phyloP scores from a whole-genome alignment of 495 filamentous ascomycete species.

The Tuber magnatum region DNA sequence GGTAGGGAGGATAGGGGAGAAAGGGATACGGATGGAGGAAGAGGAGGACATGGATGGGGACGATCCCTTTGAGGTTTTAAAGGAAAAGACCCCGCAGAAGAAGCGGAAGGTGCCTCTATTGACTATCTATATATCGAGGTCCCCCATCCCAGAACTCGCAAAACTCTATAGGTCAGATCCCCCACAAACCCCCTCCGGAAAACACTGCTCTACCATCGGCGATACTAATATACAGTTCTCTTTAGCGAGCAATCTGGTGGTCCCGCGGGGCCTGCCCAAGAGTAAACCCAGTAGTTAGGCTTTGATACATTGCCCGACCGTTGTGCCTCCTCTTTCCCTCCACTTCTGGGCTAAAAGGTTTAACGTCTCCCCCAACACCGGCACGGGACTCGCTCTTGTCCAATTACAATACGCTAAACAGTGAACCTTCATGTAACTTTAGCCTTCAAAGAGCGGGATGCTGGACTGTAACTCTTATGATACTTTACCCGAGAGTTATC shows the following conservation, averaged over 20 bases:
- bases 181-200: neutral
- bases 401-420: neutral
- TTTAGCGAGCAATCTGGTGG: neutral
- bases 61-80: slow-evolving; percentile 52
- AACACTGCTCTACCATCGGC: neutral
- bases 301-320: neutral
- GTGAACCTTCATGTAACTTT: neutral
- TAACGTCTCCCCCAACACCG: neutral
- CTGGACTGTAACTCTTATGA: neutral
- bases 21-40: slow-evolving; percentile 8
- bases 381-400: neutral
- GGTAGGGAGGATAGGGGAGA: slow-evolving; percentile 10
- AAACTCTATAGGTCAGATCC: slow-evolving; percentile 46
- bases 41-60: slow-evolving; percentile 44
- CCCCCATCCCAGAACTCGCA: slow-evolving; percentile 50
- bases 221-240: neutral
- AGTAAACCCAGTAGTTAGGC: neutral
- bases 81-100: slow-evolving; percentile 18
- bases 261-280: neutral
- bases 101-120: slow-evolving; percentile 44
- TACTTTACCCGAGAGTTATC: neutral
- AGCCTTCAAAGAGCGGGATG: neutral
- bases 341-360: neutral
- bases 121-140: slow-evolving; percentile 54
- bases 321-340: neutral